phyloP scores from a whole-genome alignment of 2,329 filamentous ascomycete species.

The Teratosphaeria epicoccoides region DNA sequence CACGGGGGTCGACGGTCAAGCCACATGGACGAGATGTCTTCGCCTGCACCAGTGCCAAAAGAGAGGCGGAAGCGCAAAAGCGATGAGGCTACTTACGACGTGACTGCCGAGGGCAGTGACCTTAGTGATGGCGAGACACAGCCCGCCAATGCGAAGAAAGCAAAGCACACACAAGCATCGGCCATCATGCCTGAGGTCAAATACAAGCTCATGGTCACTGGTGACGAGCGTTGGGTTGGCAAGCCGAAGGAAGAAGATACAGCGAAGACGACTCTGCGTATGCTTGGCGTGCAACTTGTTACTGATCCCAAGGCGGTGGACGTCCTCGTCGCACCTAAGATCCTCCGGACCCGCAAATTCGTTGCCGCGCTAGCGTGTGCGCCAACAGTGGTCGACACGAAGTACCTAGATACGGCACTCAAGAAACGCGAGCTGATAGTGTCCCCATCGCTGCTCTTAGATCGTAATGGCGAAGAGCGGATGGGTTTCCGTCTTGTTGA shows the following conservation, averaged over 20 bases:
- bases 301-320: slow-evolving; percentile 67
- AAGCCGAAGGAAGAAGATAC: slow-evolving; percentile 63
- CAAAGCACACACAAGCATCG: slow-evolving; percentile 39
- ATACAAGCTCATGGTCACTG: slow-evolving; percentile 71
- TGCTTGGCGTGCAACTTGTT: slow-evolving; percentile 71
- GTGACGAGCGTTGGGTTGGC: slow-evolving; percentile 71
- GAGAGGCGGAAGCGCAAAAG: slow-evolving; percentile 27
- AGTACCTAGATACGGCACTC: slow-evolving; percentile 69
- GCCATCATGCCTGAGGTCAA: slow-evolving; percentile 49
- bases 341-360: slow-evolving; percentile 90
- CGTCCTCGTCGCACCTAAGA: slow-evolving; percentile 74
- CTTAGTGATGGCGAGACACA: slow-evolving; percentile 37
- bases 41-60: slow-evolving; percentile 14
- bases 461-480: slow-evolving; percentile 61
- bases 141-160: slow-evolving; percentile 40
- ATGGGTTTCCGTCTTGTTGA: slow-evolving; percentile 59
- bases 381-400: slow-evolving; percentile 63
- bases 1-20: slow-evolving; percentile 43
- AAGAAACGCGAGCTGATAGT: slow-evolving; percentile 51
- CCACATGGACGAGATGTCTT: slow-evolving; percentile 33
- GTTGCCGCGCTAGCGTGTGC: slow-evolving; percentile 75
- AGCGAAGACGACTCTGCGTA: slow-evolving; percentile 73
- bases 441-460: slow-evolving; percentile 55
- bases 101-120: slow-evolving; percentile 33
- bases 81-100: slow-evolving; percentile 30